Base-by-base conservation (phyloP, 2,329 filamentous ascomycete species). In the Alternaria burnsii region DNA sequence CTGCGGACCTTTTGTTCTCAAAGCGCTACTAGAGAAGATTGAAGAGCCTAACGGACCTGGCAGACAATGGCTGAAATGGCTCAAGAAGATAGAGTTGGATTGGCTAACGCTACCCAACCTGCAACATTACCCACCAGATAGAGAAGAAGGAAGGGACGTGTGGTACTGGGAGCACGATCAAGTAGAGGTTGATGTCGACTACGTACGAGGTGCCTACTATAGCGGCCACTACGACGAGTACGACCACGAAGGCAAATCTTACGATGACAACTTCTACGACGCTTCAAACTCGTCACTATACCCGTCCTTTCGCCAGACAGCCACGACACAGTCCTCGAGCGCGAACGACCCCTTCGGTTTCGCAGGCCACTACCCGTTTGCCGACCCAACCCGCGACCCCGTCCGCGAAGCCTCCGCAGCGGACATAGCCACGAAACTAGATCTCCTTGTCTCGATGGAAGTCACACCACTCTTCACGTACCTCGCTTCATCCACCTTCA, bases 81-180 rank as follows among this genome's bases (percentile, higher is more conserved):
- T 78, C 16, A 74, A 72, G 53, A 64, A 62, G 12, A 71, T 78
- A 10, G 71, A 76, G 43, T 53, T 78, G 1, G 72, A 78, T 51
- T 78, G 76, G 76, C 65, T 72, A 36, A 78, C 75, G 0, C 74
- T 78, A 40, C 76, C 76, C 1, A 74, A 75, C 38, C 63, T 78
- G 41, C 58, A 64, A 16, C 58, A 65, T 36, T 78, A 78, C 52
- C 75, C 75, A 2, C 76, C 75, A 9, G 67, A 74, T 16, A 52
- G 68, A 18, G 66, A 65, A 44, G 60, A 69, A 3, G 64, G 64
- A n/a, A 58, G 63, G 9, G 65, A 72, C 26, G 66, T 70, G 20
- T 75, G 70, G 67, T 71, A 68, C 57, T 74, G 72, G 63, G 73
- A 73, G 55, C 58, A 62, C 32, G 60, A 71, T 14, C 48, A 42